Conservation (phyloP, 371 early-diverging fungal genomes). For the Umbelopsis sp. region DNA sequence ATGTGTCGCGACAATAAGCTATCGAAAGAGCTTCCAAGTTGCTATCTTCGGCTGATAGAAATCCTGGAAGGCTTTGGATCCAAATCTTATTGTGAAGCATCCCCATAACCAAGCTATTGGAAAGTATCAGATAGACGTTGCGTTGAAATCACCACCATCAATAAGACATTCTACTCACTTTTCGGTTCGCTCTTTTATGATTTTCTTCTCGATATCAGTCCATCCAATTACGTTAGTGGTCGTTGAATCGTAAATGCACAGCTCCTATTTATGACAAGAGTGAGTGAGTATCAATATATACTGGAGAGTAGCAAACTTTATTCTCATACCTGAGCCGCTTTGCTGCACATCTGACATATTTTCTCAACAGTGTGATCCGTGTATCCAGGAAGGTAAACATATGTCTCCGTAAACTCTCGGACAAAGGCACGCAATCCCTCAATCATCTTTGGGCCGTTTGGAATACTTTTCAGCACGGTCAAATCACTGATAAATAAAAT, state of each 20-base stretch:
- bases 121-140: not conserved
- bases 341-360: conserved; percentile 62
- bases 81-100: conserved; percentile 65
- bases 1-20: conserved; percentile 36
- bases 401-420: conserved; percentile 63
- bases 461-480: not conserved
- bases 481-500: not conserved
- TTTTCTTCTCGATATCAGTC: conserved; percentile 57
- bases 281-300: not conserved
- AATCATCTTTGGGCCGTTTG: not conserved
- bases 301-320: no score
- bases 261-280: not conserved
- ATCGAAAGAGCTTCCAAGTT: conserved; percentile 40
- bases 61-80: conserved; percentile 55
- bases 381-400: conserved; percentile 67
- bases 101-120: conserved; percentile 57
- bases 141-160: not conserved
- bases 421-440: conserved; percentile 21
- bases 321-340: conserved; percentile 43
- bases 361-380: conserved; percentile 58
- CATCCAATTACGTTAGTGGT: conserved; percentile 21
- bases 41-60: conserved; percentile 45
- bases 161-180: conserved; percentile 41
- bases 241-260: not conserved
- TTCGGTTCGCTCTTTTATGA: conserved; percentile 61